phyloP scores from a whole-genome alignment of 2,329 filamentous ascomycete species.

The Byssochlamys sp. region DNA sequence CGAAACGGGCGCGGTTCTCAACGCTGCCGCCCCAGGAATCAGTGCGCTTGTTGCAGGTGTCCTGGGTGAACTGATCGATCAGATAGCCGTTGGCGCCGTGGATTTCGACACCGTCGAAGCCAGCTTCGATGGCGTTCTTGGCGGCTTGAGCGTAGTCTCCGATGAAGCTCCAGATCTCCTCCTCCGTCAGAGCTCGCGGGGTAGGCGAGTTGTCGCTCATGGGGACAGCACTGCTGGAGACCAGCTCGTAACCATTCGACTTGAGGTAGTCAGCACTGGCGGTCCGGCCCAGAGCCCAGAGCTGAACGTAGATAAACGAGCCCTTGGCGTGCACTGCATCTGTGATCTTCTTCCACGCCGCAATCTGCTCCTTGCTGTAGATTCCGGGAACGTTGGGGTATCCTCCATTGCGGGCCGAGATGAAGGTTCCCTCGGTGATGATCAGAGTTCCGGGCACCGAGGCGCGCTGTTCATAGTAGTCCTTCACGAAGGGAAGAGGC shows the following conservation, averaged over 20 bases:
- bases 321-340: constrained; percentile 55
- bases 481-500: constrained; percentile 34
- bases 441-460: constrained; percentile 47
- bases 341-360: constrained; percentile 52
- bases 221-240: constrained; percentile 1
- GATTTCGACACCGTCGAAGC: constrained; percentile 69
- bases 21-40: constrained; percentile 43
- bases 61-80: constrained; percentile 58
- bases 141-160: not conserved
- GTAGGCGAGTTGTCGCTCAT: not conserved
- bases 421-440: constrained; percentile 50
- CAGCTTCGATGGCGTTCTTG: constrained; percentile 44
- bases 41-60: constrained; percentile 56
- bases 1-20: constrained; percentile 57
- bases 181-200: constrained; percentile 1
- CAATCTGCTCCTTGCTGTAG: constrained; percentile 47
- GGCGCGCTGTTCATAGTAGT: constrained; percentile 48
- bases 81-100: constrained; percentile 73
- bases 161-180: not conserved
- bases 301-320: constrained; percentile 51
- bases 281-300: constrained; percentile 53
- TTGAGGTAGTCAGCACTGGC: constrained; percentile 32
- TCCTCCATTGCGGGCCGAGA: constrained; percentile 38
- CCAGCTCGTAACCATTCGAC: not conserved
- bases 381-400: constrained; percentile 49